Percentiles rank a stretch among this genome's conserved stretches.
These are phyloP conservation scores for Oryza officinalis DNA, from an alignment of 176 grass and related monocot species.

Conservation along the genomic window DNA sequence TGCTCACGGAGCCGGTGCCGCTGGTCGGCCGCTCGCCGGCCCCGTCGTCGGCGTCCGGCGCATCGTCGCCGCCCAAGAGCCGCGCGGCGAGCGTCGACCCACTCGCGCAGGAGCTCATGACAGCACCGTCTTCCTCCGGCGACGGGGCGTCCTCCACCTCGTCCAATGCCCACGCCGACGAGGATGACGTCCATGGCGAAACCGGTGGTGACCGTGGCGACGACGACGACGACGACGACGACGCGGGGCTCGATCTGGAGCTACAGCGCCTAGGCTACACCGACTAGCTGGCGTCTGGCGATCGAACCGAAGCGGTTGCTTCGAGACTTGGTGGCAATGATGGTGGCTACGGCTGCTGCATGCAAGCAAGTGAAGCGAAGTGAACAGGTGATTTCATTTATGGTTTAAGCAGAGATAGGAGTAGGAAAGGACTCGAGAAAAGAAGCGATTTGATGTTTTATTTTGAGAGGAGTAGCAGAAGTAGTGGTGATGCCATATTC, in stretches of 20 bases:
- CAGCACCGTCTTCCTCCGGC: conserved; percentile 36
- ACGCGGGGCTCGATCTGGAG: neutral
- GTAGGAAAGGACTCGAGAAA: conserved; percentile 4
- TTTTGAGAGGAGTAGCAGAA: neutral
- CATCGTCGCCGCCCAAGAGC: conserved; percentile 27
- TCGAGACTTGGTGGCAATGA: conserved; percentile 34
- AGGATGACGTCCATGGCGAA: conserved; percentile 29
- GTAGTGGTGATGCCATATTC: neutral
- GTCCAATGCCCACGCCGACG: conserved; percentile 58
- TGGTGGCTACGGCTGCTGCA: neutral
- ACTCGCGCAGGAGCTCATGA: conserved; percentile 26
- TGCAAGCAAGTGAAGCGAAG: conserved; percentile 9
- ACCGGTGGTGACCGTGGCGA: neutral
- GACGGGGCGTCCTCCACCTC: conserved; percentile 71
- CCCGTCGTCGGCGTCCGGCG: neutral
- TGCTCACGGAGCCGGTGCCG: conserved; percentile 73
- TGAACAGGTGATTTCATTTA: conserved; percentile 38
- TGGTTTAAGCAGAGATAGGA: conserved; percentile 25
- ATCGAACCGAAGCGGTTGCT: conserved; percentile 24
- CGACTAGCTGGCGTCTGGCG: conserved; percentile 40
- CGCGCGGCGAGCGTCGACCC: conserved; percentile 19
- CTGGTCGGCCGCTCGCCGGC: conserved; percentile 58
- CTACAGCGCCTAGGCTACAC: conserved; percentile 55
- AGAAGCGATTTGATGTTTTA: neutral
- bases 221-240: conserved; percentile 3